These are phyloP conservation scores for Hypoxylon sp. DNA, from an alignment of 2,329 filamentous ascomycete genomes.

Conservation along the genomic window DNA sequence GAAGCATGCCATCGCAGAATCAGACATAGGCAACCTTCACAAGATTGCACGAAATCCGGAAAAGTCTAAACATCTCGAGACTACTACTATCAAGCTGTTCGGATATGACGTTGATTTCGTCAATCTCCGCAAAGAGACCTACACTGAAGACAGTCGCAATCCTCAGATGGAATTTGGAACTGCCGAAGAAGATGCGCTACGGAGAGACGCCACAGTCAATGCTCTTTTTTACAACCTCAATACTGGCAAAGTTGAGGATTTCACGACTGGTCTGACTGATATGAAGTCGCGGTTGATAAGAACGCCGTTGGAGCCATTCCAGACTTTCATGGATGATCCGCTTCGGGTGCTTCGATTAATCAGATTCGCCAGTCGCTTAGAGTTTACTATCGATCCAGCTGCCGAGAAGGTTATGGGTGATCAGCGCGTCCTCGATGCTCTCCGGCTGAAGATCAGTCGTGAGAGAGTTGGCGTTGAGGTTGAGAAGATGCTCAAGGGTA, in stretches of 20 bases:
- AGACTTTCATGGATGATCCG: slow-evolving; percentile 96
- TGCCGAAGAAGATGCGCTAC: slow-evolving; percentile 87
- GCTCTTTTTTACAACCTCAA: slow-evolving; percentile 96
- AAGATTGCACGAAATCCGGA: slow-evolving; percentile 94
- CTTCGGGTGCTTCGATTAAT: slow-evolving; percentile 88
- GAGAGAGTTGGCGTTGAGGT: slow-evolving; percentile 90
- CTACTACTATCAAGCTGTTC: slow-evolving; percentile 87
- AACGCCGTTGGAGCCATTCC: slow-evolving; percentile 88
- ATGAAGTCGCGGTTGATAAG: slow-evolving; percentile 80
- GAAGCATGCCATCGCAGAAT: slow-evolving; percentile 71
- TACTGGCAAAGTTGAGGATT: slow-evolving; percentile 84
- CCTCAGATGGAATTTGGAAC: slow-evolving; percentile 95
- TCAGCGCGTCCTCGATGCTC: slow-evolving; percentile 79
- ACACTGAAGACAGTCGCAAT: slow-evolving; percentile 89
- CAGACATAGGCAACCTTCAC: slow-evolving; percentile 82
- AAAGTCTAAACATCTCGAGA: slow-evolving; percentile 96
- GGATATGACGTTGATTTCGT: slow-evolving; percentile 94
- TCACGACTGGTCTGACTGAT: slow-evolving; percentile 84
- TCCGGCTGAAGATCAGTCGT: slow-evolving; percentile 91
- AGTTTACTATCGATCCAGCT: slow-evolving; percentile 80
- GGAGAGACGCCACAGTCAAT: slow-evolving; percentile 94
- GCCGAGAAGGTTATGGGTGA: slow-evolving; percentile 83
- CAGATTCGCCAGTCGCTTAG: slow-evolving; percentile 88
- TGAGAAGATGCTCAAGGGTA: slow-evolving; percentile 90
- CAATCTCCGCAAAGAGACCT: slow-evolving; percentile 92